phyloP scores from a whole-genome alignment of 805 yeast genomes.

The Schwanniomyces sp. region DNA sequence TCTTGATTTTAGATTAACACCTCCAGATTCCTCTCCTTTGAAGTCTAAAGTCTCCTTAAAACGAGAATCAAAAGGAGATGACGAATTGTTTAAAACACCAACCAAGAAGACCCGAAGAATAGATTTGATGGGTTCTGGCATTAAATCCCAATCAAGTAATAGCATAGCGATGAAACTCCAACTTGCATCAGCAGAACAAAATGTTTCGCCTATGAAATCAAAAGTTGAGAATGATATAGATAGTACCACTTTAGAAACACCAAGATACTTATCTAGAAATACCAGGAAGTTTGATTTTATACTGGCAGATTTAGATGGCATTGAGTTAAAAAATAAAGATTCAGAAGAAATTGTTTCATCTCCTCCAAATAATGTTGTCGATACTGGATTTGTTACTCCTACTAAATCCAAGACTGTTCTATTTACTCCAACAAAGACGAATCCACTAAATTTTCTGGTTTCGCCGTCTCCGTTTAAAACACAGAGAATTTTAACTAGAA shows the following conservation, averaged over 20 bases:
- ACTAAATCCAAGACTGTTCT: neutral
- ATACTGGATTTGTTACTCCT: neutral
- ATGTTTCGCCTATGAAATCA: neutral
- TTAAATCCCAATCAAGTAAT: neutral
- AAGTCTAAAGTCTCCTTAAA: slow-evolving; percentile 11
- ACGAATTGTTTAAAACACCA: slow-evolving; percentile 32
- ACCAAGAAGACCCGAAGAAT: slow-evolving; percentile 20
- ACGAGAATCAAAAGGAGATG: neutral
- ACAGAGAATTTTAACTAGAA: slow-evolving; percentile 26
- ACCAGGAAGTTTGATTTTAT: slow-evolving; percentile 13
- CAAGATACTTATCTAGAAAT: slow-evolving; percentile 21
- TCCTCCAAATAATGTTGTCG: neutral
- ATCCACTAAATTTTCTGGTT: slow-evolving; percentile 25
- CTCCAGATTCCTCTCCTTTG: slow-evolving; percentile 45
- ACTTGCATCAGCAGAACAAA: neutral
- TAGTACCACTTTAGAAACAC: slow-evolving; percentile 19
- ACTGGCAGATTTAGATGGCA: neutral
- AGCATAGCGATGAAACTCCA: slow-evolving; percentile 4
- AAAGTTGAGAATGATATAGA: neutral
- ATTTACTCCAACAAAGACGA: slow-evolving; percentile 14
- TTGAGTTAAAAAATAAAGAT: neutral
- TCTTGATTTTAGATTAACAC: slow-evolving; percentile 55
- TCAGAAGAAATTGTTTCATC: neutral
- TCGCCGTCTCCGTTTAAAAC: slow-evolving; percentile 50
- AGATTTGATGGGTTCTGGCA: slow-evolving; percentile 8